A percentile compares a stretch with the other conserved stretches of the same genome.
These are phyloP conservation scores for Trametes coccinea DNA, from an alignment of 768 basidiomycete species.

Conservation along the genomic window DNA sequence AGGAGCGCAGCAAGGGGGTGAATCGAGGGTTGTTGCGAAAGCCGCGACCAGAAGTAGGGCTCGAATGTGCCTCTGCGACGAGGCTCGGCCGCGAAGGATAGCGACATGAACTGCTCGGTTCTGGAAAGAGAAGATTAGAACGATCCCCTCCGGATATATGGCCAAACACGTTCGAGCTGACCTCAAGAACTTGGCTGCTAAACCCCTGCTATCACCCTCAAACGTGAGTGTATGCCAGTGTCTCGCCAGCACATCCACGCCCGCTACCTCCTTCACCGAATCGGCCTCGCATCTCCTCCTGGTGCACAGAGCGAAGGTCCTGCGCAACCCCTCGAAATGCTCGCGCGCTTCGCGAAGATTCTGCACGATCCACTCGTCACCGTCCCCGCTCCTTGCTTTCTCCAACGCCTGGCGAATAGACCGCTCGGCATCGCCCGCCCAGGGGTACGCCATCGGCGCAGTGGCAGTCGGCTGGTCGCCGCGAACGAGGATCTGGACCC, in stretches of 20 bases:
- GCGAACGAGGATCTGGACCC: conserved; percentile 52
- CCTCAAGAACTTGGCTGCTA: conserved; percentile 64
- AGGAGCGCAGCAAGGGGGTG: conserved; percentile 63
- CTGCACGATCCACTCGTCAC: conserved; percentile 46
- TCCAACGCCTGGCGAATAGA: conserved; percentile 49
- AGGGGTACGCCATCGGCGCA: conserved; percentile 58
- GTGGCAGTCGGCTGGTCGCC: conserved; percentile 38
- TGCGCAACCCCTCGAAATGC: conserved; percentile 55
- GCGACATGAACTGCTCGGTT: conserved; percentile 75
- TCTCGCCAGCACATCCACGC: conserved; percentile 49
- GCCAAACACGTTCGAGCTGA: conserved; percentile 26
- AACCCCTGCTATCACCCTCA: conserved; percentile 39
- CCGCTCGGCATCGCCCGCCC: conserved; percentile 63
- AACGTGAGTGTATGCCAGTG: conserved; percentile 57
- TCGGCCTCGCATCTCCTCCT: conserved; percentile 37
- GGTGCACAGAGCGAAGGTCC: conserved; percentile 52
- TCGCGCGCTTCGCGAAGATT: conserved; percentile 43
- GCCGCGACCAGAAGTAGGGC: conserved; percentile 70
- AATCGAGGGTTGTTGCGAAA: conserved; percentile 38
- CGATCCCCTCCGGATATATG: not conserved
- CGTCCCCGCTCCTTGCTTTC: conserved; percentile 44
- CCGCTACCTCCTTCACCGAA: conserved; percentile 27
- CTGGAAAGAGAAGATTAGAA: conserved; percentile 34
- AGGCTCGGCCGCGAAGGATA: conserved; percentile 75
- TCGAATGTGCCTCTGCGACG: conserved; percentile 74